Conservation (phyloP, 73 alveolate species). For the Paramecium primaurelia region DNA sequence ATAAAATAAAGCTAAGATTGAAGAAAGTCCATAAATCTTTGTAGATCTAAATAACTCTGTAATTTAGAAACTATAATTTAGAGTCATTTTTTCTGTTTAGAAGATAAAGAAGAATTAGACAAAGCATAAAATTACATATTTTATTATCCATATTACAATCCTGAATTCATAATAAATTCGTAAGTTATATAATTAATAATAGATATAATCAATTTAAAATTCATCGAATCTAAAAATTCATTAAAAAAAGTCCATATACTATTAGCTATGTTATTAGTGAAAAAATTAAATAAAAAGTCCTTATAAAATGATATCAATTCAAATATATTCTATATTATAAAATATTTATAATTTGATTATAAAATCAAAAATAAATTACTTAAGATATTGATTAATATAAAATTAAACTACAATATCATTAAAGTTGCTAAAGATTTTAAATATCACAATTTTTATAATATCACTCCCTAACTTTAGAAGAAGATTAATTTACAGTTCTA, state of each 20-base stretch:
- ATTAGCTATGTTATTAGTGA: not conserved
- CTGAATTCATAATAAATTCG: not conserved
- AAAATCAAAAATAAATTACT: too few relatives aligned
- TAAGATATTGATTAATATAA: not conserved
- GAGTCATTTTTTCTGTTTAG: not conserved
- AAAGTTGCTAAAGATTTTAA: too few relatives aligned
- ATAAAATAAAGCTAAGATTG: not conserved
- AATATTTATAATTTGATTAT: too few relatives aligned
- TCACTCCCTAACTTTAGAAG: not conserved
- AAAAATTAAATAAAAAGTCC: not conserved
- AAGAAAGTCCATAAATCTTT: not conserved
- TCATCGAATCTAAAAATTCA: not conserved
- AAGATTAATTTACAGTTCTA: not conserved
- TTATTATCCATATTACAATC: not conserved
- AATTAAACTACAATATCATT: not conserved
- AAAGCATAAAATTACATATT: not conserved
- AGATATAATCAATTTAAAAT: not conserved
- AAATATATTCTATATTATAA: not conserved
- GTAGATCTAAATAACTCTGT: not conserved
- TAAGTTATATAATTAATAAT: not conserved
- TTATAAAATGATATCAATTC: not conserved
- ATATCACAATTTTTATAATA: not conserved
- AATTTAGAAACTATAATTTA: not conserved
- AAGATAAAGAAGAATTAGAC: not conserved
- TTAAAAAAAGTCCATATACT: not conserved